phyloP scores from a whole-genome alignment of 1,284 basidiomycete species.

The Sanguinoderma infundibulare region DNA sequence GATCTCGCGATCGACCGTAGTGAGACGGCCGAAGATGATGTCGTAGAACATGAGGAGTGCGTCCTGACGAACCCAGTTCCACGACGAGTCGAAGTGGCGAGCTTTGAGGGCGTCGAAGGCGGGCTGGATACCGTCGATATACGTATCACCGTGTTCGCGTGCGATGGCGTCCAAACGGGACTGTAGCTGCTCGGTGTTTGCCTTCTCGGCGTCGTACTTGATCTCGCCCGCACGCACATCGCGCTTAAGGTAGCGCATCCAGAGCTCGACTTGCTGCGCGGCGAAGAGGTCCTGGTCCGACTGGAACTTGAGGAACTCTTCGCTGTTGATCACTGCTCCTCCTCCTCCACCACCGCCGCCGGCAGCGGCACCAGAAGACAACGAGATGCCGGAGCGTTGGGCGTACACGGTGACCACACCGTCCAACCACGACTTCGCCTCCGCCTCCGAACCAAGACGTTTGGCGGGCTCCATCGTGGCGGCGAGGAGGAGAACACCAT shows the following conservation, averaged over 20 bases:
- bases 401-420: slow-evolving; percentile 85
- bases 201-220: slow-evolving; percentile 87
- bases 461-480: slow-evolving; percentile 94
- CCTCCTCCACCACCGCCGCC: slow-evolving; percentile 69
- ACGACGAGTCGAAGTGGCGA: slow-evolving; percentile 96
- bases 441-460: slow-evolving; percentile 88
- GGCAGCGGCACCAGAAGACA: slow-evolving; percentile 69
- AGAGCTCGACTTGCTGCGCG: slow-evolving; percentile 91
- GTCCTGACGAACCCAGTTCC: slow-evolving; percentile 99
- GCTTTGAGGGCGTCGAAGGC: slow-evolving; percentile 95
- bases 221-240: slow-evolving; percentile 93
- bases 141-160: slow-evolving; percentile 90
- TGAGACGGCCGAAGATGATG: slow-evolving; percentile 94
- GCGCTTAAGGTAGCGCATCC: slow-evolving; percentile 94
- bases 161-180: slow-evolving; percentile 86
- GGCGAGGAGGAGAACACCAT: slow-evolving; percentile 90
- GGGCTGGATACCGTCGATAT: slow-evolving; percentile 95
- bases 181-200: slow-evolving; percentile 75
- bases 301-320: slow-evolving; percentile 97
- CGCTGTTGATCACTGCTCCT: slow-evolving; percentile 93
- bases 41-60: slow-evolving; percentile 97
- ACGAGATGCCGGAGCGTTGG: slow-evolving; percentile 83
- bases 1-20: slow-evolving; percentile 92
- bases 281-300: slow-evolving; percentile 93
- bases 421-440: slow-evolving; percentile 96